Percentiles rank a stretch among this genome's conserved stretches.
Conservation (phyloP, 106 monocot genomes). For the Amphibolis antarctica region DNA sequence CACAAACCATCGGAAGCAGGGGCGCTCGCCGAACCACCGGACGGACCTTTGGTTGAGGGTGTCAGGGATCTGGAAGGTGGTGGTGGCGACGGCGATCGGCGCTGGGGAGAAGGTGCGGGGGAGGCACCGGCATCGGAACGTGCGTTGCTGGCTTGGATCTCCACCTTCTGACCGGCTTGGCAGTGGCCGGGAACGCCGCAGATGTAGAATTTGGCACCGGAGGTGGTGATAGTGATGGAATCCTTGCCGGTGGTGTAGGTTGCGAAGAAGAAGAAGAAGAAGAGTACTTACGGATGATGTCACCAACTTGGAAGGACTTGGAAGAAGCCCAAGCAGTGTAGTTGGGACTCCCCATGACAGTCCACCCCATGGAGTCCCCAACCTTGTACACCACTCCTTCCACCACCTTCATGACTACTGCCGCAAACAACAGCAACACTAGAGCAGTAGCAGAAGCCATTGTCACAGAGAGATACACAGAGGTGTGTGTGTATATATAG, state of each 20-base stretch:
- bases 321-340: conserved; percentile 42
- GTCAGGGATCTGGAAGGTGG: neutral
- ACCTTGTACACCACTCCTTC: conserved; percentile 32
- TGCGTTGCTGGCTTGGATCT: conserved; percentile 7
- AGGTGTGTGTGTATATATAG: too few species aligned
- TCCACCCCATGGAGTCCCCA: conserved; percentile 49
- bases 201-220: conserved; percentile 47
- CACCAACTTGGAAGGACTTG: conserved; percentile 38
- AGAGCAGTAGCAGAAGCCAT: too few species aligned
- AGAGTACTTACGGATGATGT: conserved; percentile 27
- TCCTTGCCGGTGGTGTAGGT: conserved; percentile 48
- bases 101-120: too few species aligned
- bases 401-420: too few species aligned
- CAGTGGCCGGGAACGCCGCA: conserved; percentile 62
- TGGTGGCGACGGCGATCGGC: neutral
- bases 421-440: too few species aligned
- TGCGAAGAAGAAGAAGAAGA: conserved; percentile 4
- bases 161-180: conserved; percentile 41
- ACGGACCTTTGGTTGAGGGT: too few species aligned
- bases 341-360: conserved; percentile 30
- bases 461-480: too few species aligned
- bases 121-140: too few species aligned
- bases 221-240: conserved; percentile 29
- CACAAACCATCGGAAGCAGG: neutral
- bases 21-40: too few species aligned